Evolutionary conservation across 306 rosid species (phyloP), one percentile per base, ranked within the genome.

Genomic region (Elaeagnus macrophylla): DNA sequence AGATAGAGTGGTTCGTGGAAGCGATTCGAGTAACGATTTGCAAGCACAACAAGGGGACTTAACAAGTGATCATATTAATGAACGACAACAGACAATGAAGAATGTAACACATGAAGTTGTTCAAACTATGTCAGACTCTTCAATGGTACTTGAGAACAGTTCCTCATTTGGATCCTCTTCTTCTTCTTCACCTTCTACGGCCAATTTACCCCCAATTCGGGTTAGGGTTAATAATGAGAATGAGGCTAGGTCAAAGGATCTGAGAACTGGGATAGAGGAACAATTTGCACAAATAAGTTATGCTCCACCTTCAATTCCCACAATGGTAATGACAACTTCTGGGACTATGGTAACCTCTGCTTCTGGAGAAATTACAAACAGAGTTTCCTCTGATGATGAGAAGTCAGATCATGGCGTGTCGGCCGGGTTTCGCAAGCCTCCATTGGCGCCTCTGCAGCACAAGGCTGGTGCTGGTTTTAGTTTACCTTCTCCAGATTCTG

Each of bases 401-500:
- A 78, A 74, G 67, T 43, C 79, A 16, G 96, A 81, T 25, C 86
- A 75, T 25, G 84, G 75, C 15, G 79, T 54, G 15, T 57, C 79
- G 5, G 71, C 64, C 0, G 93, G 75, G 50, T 67, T 66, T 16
- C 54, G 85, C 51, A 93, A 82, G 64, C 95, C 99, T 4, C 99
- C 96, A 13, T 70, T 87, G 62, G 96, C 99, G 4, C 32, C 37
- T 0, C 61, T 84, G 81, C 99, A 82, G 64, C 83, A 65, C 65
- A 65, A 42, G 52, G 61, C 35, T 64, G 87, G 77, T 25, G 32
- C 32, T 53, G 89, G 79, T 37, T 48, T 70, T 50, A 61, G 73
- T 65, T 56, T 87, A 72, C 87, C 95, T 52, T 93, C 99, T 39
- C 99, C 95, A 11, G 96, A 93, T 72, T 87, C 99, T 14, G 85